A percentile compares a stretch with the other conserved stretches of the same genome.
Evolutionary conservation across 495 filamentous ascomycete species (phyloP).

Genomic region (Xylaria cubensis): DNA sequence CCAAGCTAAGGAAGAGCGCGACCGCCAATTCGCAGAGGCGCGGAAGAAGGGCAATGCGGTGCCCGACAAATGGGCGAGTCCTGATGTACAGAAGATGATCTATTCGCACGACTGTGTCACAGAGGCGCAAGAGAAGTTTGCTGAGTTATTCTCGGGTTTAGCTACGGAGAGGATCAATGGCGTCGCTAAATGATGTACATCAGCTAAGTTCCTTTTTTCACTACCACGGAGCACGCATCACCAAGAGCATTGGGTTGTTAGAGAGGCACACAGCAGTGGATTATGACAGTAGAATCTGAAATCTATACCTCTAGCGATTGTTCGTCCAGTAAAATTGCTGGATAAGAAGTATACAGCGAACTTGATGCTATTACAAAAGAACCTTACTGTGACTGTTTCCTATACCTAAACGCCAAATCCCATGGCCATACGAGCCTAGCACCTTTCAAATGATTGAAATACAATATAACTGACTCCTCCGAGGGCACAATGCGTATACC

Average conservation of each 20-base stretch:
- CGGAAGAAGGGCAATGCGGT: conserved; percentile 62
- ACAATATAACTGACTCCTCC: background rate
- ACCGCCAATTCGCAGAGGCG: conserved; percentile 70
- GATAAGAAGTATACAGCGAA: background rate
- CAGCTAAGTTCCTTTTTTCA: background rate
- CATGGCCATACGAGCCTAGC: background rate
- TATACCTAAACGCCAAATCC: conserved; percentile 15
- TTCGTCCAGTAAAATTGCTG: background rate
- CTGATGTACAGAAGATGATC: conserved; percentile 77
- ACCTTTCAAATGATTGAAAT: background rate
- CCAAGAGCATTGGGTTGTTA: background rate
- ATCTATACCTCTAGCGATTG: conserved; percentile 9
- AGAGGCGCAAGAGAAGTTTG: conserved; percentile 66
- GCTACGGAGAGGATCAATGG: conserved; percentile 19
- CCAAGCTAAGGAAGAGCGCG: conserved; percentile 75
- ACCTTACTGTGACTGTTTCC: conserved; percentile 10
- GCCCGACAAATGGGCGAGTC: conserved; percentile 81
- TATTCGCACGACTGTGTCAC: conserved; percentile 73
- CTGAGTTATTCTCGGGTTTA: conserved; percentile 58
- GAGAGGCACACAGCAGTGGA: background rate
- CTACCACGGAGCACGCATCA: background rate
- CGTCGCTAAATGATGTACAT: conserved; percentile 6
- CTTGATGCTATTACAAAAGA: conserved; percentile 19
- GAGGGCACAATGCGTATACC: background rate
- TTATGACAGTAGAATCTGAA: background rate